phyloP scores from a whole-genome alignment of 345 rosid species.

The Iberis pinnata region DNA sequence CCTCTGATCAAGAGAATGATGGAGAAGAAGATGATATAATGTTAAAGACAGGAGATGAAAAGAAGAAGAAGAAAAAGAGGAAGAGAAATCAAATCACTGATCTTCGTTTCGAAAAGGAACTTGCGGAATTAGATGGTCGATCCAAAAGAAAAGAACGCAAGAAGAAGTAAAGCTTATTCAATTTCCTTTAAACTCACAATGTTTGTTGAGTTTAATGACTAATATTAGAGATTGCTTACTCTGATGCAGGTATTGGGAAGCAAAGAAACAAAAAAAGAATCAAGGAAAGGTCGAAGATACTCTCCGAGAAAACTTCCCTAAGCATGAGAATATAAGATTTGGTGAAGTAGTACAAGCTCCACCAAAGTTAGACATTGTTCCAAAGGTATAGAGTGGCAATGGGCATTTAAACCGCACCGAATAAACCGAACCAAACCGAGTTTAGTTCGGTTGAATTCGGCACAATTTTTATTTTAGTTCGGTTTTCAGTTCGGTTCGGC shows the following conservation, averaged over 20 bases:
- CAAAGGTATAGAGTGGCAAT: constrained; percentile 66
- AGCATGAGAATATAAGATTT: constrained; percentile 56
- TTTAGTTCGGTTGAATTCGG: too few relatives aligned
- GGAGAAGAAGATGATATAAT: constrained; percentile 22
- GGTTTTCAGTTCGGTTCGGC: too few relatives aligned
- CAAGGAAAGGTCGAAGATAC: constrained; percentile 40
- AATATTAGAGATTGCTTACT: neutral
- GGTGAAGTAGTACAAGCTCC: constrained; percentile 92
- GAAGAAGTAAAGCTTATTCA: constrained; percentile 41
- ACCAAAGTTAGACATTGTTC: constrained; percentile 53
- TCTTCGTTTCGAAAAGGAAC: constrained; percentile 49
- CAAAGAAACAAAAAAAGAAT: constrained; percentile 60
- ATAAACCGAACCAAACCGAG: too few relatives aligned
- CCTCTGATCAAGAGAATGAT: constrained; percentile 20
- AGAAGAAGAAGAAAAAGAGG: constrained; percentile 61
- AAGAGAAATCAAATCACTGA: constrained; percentile 60
- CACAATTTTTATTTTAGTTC: too few relatives aligned
- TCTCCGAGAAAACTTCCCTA: constrained; percentile 46
- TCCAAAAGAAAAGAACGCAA: constrained; percentile 59
- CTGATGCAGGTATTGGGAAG: constrained; percentile 53
- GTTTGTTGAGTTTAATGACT: neutral
- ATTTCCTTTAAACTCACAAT: neutral
- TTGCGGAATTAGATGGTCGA: constrained; percentile 31
- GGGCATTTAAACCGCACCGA: too few relatives aligned
- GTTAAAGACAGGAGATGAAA: constrained; percentile 26